These are phyloP conservation scores for Alternaria arbusti DNA, from an alignment of 2,329 filamentous ascomycete species.

Conservation along the genomic window DNA sequence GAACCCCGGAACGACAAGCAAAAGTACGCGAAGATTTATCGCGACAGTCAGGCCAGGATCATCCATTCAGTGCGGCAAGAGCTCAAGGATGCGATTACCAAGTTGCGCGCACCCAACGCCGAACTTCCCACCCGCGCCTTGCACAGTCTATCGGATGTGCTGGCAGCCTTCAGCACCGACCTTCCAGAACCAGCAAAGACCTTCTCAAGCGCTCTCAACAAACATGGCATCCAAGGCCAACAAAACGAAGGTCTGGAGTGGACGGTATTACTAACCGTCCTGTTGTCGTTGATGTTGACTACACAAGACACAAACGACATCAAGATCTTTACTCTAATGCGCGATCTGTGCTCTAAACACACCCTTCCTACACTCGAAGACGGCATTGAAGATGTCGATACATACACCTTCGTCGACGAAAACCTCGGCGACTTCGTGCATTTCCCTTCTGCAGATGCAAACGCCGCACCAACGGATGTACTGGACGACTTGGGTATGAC, in stretches of 20 bases:
- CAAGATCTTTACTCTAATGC: constrained; percentile 7
- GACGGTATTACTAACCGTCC: constrained; percentile 30
- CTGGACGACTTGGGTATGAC: constrained; percentile 23
- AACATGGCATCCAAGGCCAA: constrained; percentile 13
- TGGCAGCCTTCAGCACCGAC: constrained; percentile 16
- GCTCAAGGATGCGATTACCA: constrained; percentile 23
- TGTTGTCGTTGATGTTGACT: constrained; percentile 20
- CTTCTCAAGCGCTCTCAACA: constrained; percentile 18
- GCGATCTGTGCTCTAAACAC: constrained; percentile 15
- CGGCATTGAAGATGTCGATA: constrained; percentile 32
- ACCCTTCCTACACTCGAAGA: constrained; percentile 28
- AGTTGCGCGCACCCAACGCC: constrained; percentile 2
- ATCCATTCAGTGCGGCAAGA: constrained; percentile 32
- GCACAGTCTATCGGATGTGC: constrained; percentile 19
- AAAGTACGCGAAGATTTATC: constrained; percentile 51
- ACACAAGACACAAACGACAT: constrained; percentile 1
- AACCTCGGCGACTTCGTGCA: constrained; percentile 27
- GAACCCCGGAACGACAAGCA: constrained; percentile 46
- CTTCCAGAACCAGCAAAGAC: constrained; percentile 9
- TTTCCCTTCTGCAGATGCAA: neutral
- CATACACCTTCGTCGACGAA: constrained; percentile 30
- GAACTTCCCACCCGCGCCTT: constrained; percentile 13
- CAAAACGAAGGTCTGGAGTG: constrained; percentile 26
- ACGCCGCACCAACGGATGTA: constrained; percentile 6
- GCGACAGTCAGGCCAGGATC: constrained; percentile 48